Conservation (phyloP, 192 early-diverging fungal species). For the Podila minutissima region DNA sequence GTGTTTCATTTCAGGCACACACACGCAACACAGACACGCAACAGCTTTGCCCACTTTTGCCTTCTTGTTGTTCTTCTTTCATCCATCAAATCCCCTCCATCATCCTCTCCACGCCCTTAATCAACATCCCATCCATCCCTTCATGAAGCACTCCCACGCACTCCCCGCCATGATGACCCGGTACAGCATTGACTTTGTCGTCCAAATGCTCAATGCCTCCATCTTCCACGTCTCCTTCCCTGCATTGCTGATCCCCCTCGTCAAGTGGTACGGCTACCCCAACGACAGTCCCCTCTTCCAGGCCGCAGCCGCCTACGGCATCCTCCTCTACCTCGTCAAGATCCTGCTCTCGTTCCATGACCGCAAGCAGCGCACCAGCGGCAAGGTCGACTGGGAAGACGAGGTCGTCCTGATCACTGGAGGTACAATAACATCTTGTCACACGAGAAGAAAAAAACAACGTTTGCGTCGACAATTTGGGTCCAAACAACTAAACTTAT, state of each 20-base stretch:
- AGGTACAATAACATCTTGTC: conserved; percentile 43
- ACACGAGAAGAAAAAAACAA: conserved; percentile 1
- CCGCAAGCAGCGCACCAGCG: conserved; percentile 22
- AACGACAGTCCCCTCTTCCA: conserved; percentile 25
- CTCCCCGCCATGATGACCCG: conserved; percentile 22
- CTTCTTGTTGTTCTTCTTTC: neutral
- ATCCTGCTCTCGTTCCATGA: conserved; percentile 16
- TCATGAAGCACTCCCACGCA: neutral
- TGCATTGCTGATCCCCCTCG: conserved; percentile 37
- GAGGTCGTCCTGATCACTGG: conserved; percentile 74
- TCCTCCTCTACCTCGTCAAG: conserved; percentile 16
- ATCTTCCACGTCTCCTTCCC: conserved; percentile 50
- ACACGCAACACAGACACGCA: neutral
- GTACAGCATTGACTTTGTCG: conserved; percentile 36
- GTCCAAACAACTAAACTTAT: too few species aligned
- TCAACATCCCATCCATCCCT: neutral
- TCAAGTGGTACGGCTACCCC: conserved; percentile 37
- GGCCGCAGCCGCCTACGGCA: conserved; percentile 17
- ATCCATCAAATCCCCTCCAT: neutral
- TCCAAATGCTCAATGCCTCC: conserved; percentile 38
- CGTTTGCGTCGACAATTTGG: neutral
- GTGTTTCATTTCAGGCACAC: too few species aligned
- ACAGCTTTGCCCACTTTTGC: neutral
- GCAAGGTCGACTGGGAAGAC: conserved; percentile 59
- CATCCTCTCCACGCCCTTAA: neutral